These are phyloP conservation scores for Naematelia encephala DNA, from an alignment of 768 basidiomycete genomes.

Conservation along the genomic window DNA sequence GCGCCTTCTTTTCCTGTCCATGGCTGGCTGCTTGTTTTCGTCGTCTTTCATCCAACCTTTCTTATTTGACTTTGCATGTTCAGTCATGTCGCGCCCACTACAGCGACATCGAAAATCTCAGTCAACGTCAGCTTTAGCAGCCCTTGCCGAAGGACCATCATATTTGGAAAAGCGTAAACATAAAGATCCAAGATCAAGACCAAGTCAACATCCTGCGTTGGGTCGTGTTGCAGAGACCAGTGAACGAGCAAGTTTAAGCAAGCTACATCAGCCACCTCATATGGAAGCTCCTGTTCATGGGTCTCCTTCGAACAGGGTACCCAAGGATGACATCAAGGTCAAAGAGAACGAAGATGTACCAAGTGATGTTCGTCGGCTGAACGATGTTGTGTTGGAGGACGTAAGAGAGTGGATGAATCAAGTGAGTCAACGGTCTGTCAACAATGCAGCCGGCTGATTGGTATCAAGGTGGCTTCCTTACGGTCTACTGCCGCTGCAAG, in stretches of 20 bases:
- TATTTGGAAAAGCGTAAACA: neutral
- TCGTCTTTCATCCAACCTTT: neutral
- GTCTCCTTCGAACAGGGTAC: no score
- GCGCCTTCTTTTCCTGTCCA: neutral
- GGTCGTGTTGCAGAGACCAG: slow-evolving; percentile 6
- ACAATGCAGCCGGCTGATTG: no score
- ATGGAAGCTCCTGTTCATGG: neutral
- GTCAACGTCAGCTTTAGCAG: slow-evolving; percentile 33
- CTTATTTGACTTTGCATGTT: neutral
- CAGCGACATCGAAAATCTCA: slow-evolving; percentile 35
- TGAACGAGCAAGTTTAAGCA: slow-evolving; percentile 2
- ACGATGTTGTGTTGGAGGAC: neutral
- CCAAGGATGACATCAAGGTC: no score
- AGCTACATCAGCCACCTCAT: neutral
- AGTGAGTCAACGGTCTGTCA: neutral
- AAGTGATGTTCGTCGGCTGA: no score
- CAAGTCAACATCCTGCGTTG: slow-evolving; percentile 2
- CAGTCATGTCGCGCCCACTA: slow-evolving; percentile 1
- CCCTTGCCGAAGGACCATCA: slow-evolving; percentile 16
- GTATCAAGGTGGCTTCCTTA: slow-evolving; percentile 6
- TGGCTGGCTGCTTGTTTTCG: neutral
- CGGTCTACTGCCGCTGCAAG: slow-evolving; percentile 21
- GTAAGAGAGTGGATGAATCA: slow-evolving; percentile 11
- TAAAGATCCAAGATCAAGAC: neutral
- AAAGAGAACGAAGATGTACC: no score